phyloP scores from a whole-genome alignment of 2,329 filamentous ascomycete species.

The Fusarium setosum region DNA sequence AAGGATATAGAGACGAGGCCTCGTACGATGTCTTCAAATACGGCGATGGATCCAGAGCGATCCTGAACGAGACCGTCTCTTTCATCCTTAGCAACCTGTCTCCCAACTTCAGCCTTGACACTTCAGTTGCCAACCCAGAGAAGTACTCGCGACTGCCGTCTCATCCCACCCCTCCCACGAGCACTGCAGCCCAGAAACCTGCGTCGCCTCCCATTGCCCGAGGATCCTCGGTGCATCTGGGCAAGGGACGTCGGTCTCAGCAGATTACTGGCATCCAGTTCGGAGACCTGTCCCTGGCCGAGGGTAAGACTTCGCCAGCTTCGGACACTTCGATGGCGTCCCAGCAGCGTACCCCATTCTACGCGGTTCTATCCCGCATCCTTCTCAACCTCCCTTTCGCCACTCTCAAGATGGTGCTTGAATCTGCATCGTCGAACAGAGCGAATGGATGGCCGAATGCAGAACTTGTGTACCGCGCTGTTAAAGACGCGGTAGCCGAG shows the following conservation, averaged over 20 bases:
- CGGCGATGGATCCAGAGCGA: constrained; percentile 63
- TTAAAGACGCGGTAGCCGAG: constrained; percentile 64
- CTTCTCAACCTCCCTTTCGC: constrained; percentile 77
- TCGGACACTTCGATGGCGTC: constrained; percentile 47
- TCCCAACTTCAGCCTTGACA: constrained; percentile 68
- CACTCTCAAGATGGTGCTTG: constrained; percentile 73
- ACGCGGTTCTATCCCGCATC: constrained; percentile 70
- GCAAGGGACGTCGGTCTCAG: constrained; percentile 55
- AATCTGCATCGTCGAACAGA: constrained; percentile 65
- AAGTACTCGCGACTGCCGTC: constrained; percentile 55
- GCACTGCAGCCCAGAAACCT: constrained; percentile 15
- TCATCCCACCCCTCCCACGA: constrained; percentile 21
- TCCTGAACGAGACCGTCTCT: constrained; percentile 66
- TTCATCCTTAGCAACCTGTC: constrained; percentile 73
- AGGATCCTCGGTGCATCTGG: constrained; percentile 51
- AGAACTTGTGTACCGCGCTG: constrained; percentile 59
- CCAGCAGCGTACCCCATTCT: constrained; percentile 48
- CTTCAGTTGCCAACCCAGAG: constrained; percentile 49
- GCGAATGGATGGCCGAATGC: constrained; percentile 62
- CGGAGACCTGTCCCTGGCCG: constrained; percentile 68
- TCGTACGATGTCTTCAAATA: constrained; percentile 59
- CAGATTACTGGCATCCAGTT: constrained; percentile 76
- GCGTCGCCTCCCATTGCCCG: constrained; percentile 47
- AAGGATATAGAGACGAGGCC: constrained; percentile 48
- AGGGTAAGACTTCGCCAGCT: constrained; percentile 38